phyloP scores from a whole-genome alignment of 1,284 basidiomycete species.

The Chiua sp. region DNA sequence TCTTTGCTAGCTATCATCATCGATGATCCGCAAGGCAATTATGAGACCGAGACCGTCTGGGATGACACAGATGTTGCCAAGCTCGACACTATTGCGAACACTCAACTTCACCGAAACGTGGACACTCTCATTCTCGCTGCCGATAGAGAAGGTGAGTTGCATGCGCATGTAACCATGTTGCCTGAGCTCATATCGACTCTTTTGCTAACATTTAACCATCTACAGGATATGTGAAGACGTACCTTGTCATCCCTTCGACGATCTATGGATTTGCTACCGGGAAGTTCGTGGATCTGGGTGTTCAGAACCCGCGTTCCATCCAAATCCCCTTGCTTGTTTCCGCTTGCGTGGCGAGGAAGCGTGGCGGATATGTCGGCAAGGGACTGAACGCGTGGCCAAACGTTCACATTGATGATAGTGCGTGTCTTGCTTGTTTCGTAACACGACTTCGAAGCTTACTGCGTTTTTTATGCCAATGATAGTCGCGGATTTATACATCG shows the following conservation, averaged over 20 bases:
- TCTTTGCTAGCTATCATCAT: constrained; percentile 30
- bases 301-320: constrained; percentile 43
- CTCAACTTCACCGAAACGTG: constrained; percentile 47
- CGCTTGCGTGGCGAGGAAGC: constrained; percentile 36
- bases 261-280: constrained; percentile 46
- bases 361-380: constrained; percentile 36
- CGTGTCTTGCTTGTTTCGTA: background rate
- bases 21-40: constrained; percentile 43
- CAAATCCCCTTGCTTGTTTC: constrained; percentile 42
- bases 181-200: no score
- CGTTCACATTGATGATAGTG: constrained; percentile 37
- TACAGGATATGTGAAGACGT: constrained; percentile 43
- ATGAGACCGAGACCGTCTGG: constrained; percentile 42
- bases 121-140: constrained; percentile 47
- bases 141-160: constrained; percentile 44
- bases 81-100: constrained; percentile 44
- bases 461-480: background rate
- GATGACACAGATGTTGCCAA: constrained; percentile 46
- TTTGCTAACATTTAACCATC: background rate
- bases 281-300: constrained; percentile 41
- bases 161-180: no score
- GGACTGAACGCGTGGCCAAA: constrained; percentile 32
- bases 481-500: constrained; percentile 37
- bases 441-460: constrained; percentile 1
- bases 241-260: constrained; percentile 46